Evolutionary conservation across 768 basidiomycete species (phyloP), one percentile per base, ranked within the genome.

Genomic region (Melanogaster broomeanus): DNA sequence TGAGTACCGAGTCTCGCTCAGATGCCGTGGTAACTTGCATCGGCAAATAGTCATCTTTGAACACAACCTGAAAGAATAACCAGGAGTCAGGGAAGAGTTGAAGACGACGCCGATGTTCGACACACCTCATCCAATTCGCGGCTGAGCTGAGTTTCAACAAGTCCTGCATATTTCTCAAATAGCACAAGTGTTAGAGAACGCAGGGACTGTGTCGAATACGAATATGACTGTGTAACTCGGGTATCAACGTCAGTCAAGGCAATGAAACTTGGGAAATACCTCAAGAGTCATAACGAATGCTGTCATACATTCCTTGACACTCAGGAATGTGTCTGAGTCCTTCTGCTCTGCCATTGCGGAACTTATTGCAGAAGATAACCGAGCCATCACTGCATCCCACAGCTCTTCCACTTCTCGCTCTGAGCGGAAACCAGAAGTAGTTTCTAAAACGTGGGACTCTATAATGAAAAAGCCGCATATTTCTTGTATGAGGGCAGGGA

Each of bases 401-500:
- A 99, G 80, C 50, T 95, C 93, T 58, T 98, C 94, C 2, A 98
- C 87, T 57, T 98, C 93, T 40, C 85, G 79, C 58, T 87, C 81
- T 15, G 89, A 91, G n/a, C 97, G 84, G 73, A 99, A 99, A 30
- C 80, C 83, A 16, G 86, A 85, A 10, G 94, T 92, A 0, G 92
- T 92, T 58, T 87, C 84, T 7, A 98, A 79, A 1, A 99, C 94
- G 63, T 96, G 87, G 1, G 83, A 86, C 71, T 99, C 97, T 57
- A 98, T 86, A 51, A 99, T 93, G 73, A 98, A 99, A 71, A 97
- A 99, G 0, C 97, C 97, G 33, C 93, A 88, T 56, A 98, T 90
- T 70, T 98, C 93, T 66, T 96, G 89, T 22, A 91, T 88, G 19
- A 98, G 75, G n/a, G 80, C 66, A 1, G 87, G 77, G 5, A 98